Percentiles rank a stretch among this genome's conserved stretches.
phyloP scores from a whole-genome alignment of 2,329 filamentous ascomycete genomes.

The Ophiostoma perfectum region DNA sequence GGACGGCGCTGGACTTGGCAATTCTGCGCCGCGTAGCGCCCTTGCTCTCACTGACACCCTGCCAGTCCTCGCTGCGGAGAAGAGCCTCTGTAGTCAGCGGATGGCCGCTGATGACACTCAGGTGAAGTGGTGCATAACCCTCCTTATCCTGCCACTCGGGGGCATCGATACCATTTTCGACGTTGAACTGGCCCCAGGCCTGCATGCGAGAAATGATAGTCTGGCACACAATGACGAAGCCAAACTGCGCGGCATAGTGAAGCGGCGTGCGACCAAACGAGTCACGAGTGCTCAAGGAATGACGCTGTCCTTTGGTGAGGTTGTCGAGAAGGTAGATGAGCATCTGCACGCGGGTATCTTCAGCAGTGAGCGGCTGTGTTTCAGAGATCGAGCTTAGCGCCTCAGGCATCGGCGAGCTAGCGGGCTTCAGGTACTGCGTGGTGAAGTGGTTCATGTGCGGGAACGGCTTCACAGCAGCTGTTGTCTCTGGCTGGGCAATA shows the following conservation, averaged over 20 bases:
- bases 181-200: constrained; percentile 79
- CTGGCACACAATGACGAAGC: constrained; percentile 84
- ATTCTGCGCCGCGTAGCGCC: constrained; percentile 62
- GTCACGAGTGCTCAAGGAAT: constrained; percentile 64
- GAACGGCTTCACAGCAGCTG: constrained; percentile 39
- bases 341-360: constrained; percentile 71
- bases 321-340: constrained; percentile 59
- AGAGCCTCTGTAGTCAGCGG: constrained; percentile 76
- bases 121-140: constrained; percentile 82
- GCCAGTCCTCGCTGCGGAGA: constrained; percentile 73
- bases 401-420: constrained; percentile 61
- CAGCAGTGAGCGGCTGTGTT: constrained; percentile 56
- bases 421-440: constrained; percentile 65
- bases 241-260: constrained; percentile 92
- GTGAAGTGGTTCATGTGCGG: constrained; percentile 49
- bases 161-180: constrained; percentile 79
- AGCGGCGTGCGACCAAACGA: constrained; percentile 77
- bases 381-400: constrained; percentile 62
- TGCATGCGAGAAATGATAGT: constrained; percentile 85
- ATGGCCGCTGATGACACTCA: constrained; percentile 88
- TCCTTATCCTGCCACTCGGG: constrained; percentile 87
- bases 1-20: constrained; percentile 77
- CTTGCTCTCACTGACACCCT: constrained; percentile 57
- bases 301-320: constrained; percentile 61
- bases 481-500: constrained; percentile 42